Evolutionary conservation across 2,329 filamentous ascomycete genomes (phyloP).

Genomic region (Aspergillus neoniger): DNA sequence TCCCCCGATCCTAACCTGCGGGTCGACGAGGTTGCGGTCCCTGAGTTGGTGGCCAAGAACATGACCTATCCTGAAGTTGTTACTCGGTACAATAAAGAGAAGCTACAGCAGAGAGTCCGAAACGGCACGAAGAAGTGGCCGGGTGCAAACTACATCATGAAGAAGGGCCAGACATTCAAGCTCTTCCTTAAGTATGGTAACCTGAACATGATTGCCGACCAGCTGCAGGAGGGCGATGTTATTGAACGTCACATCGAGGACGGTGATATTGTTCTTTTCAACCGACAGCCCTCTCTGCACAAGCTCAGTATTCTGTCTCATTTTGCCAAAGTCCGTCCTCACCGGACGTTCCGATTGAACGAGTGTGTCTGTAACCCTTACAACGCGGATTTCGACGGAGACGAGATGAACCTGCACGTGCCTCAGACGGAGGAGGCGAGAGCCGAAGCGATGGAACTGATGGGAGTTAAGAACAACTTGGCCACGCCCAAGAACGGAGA

Average conservation of each 20-base stretch:
- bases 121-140: slow-evolving; percentile 81
- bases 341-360: slow-evolving; percentile 94
- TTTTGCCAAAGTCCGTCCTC: slow-evolving; percentile 87
- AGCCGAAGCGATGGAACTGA: slow-evolving; percentile 90
- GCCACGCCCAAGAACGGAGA: slow-evolving; percentile 96
- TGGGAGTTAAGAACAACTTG: slow-evolving; percentile 97
- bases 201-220: slow-evolving; percentile 68
- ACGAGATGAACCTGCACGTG: slow-evolving; percentile 98
- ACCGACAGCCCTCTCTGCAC: slow-evolving; percentile 94
- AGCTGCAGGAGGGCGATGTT: slow-evolving; percentile 78
- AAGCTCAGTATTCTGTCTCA: slow-evolving; percentile 99
- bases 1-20: slow-evolving; percentile 93
- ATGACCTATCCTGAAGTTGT: slow-evolving; percentile 93
- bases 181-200: slow-evolving; percentile 75
- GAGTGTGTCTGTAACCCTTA: slow-evolving; percentile 98
- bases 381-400: slow-evolving; percentile 98
- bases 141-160: slow-evolving; percentile 80
- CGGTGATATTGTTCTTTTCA: slow-evolving; percentile 94
- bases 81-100: slow-evolving; percentile 80
- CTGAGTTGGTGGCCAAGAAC: slow-evolving; percentile 88
- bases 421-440: slow-evolving; percentile 96
- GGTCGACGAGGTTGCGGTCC: slow-evolving; percentile 92
- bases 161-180: slow-evolving; percentile 69
- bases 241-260: slow-evolving; percentile 95
- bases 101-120: slow-evolving; percentile 70